Evolutionary conservation across 176 grass and related monocot species (phyloP), one percentile per base, ranked within the genome.

Genomic region (Raddia guianensis): DNA sequence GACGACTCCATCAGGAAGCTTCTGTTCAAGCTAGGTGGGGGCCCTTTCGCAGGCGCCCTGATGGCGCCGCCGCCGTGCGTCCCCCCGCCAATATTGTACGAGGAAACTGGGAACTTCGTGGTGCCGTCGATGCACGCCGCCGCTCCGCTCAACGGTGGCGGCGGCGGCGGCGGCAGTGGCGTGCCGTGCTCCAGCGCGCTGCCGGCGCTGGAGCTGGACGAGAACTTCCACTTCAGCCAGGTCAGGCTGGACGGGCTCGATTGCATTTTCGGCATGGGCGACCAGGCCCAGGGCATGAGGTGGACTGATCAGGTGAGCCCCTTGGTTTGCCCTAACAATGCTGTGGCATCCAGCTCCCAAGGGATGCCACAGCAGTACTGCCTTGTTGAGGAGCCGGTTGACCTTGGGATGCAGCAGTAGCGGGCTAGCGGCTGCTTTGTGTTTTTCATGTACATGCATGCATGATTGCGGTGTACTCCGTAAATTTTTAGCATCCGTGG

Each of bases 171-270:
- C 27, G 27, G 27, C 27, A 27, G 27, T 27, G 27, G 27, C 9
- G 18, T 72, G 59, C 74, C 68, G 58, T 62, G 49, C 76, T 76
- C 82, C 62, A 12, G 68, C 37, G 12, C 61, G 34, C 84, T 80
- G 58, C 84, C 84, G 5, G 49, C 47, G 40, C 70, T 80, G 62
- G 90, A 97, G 66, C 68, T 94, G 59, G 94, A 97, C 11, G 91
- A 94, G 53, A 77, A 56, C 68, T 94, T 97, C 74, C 87, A 83
- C 19, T 94, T 97, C 86, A 90, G 86, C 21, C 87, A 91, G 58
- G 78, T 97, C 33, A 91, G 90, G 85, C 75, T 97, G 49, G 89
- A 97, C 72, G 82, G 91, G 58, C 72, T 94, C 5, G 94, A 91
- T 11, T 68, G 79, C 52, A 88, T 97, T 43, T 87, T 87, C 49